Conservation (phyloP, 345 rosid genomes). For the Crucihimalaya himalaica region DNA sequence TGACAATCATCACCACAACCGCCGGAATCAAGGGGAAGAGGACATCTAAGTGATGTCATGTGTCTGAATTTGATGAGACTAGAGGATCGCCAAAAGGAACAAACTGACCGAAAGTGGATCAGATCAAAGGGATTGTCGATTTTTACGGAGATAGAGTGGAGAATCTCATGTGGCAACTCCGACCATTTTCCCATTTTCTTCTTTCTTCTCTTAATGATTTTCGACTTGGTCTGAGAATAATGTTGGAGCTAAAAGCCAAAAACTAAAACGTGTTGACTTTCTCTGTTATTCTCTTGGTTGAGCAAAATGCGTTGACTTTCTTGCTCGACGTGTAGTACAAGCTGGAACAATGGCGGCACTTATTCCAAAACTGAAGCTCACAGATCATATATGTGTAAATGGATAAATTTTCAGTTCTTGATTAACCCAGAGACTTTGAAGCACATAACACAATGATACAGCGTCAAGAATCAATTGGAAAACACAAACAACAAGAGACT, state of each 20-base stretch:
- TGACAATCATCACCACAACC: constrained; percentile 11
- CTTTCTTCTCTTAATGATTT: background rate
- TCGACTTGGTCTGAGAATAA: background rate
- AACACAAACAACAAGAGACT: constrained; percentile 7
- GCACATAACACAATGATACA: background rate
- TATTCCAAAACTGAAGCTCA: background rate
- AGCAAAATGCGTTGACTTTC: constrained; percentile 8
- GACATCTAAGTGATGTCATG: background rate
- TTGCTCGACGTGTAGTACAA: background rate
- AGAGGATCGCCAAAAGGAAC: constrained; percentile 41
- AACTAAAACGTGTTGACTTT: constrained; percentile 12
- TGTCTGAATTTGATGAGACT: background rate
- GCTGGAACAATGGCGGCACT: background rate
- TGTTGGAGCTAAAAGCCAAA: background rate
- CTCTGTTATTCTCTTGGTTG: background rate
- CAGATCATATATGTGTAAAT: background rate
- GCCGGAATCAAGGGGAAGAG: background rate
- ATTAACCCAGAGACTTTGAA: background rate
- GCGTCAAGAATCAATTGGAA: constrained; percentile 4
- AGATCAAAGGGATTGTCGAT: constrained; percentile 28
- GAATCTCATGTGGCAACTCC: constrained; percentile 37
- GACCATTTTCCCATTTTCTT: constrained; percentile 38
- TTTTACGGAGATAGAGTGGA: constrained; percentile 9
- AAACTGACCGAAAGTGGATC: constrained; percentile 41
- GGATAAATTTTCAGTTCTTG: background rate